phyloP scores from a whole-genome alignment of 768 basidiomycete genomes.

The Lactifluus hygrophoroides region DNA sequence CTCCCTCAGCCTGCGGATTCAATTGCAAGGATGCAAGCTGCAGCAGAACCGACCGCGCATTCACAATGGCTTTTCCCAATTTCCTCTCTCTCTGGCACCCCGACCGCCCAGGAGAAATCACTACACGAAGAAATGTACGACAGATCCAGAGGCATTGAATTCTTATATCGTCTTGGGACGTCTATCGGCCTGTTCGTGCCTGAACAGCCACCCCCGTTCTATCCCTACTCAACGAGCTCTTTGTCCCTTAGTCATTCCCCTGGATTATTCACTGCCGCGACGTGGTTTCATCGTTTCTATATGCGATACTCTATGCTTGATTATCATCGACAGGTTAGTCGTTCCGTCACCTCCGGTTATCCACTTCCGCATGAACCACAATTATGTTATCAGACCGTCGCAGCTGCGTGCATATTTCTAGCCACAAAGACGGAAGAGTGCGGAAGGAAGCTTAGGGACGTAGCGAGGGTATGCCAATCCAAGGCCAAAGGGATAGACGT shows the following conservation, averaged over 20 bases:
- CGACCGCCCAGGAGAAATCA: constrained; percentile 17
- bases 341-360: neutral
- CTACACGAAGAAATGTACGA: constrained; percentile 68
- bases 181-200: constrained; percentile 63
- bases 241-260: constrained; percentile 55
- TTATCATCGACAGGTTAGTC: constrained; percentile 64
- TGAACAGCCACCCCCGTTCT: constrained; percentile 7
- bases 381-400: constrained; percentile 52
- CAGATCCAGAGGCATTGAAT: constrained; percentile 74
- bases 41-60: neutral
- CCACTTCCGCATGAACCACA: neutral
- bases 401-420: constrained; percentile 79
- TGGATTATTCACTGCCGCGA: constrained; percentile 79
- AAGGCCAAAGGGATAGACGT: constrained; percentile 54
- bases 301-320: constrained; percentile 82
- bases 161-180: constrained; percentile 73
- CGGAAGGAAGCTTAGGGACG: constrained; percentile 78
- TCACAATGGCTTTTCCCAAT: constrained; percentile 19
- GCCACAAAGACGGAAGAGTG: constrained; percentile 92
- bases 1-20: no score
- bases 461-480: constrained; percentile 64
- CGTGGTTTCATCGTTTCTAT: constrained; percentile 88
- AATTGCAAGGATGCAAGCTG: neutral
- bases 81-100: constrained; percentile 10
- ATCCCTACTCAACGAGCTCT: constrained; percentile 5